Conservation (phyloP, 768 basidiomycete genomes). For the Lyophyllum decastes region DNA sequence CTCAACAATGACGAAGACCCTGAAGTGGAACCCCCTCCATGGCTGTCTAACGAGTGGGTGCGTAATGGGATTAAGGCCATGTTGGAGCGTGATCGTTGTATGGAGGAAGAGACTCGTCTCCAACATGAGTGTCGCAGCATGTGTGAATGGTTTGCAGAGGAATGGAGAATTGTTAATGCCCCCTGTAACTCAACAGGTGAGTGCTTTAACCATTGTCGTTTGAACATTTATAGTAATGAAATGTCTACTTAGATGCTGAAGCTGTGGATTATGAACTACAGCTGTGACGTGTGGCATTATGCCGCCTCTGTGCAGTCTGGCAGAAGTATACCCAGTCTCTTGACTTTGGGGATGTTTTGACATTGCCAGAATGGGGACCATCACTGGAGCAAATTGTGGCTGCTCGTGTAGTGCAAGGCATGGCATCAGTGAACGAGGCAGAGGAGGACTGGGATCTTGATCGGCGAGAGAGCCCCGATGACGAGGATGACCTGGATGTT, state of each 20-base stretch:
- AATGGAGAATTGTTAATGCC: neutral
- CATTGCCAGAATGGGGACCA: neutral
- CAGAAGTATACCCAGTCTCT: neutral
- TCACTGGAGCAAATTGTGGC: neutral
- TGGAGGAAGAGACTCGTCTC: neutral
- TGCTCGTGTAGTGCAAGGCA: neutral
- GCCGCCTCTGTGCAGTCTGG: conserved; percentile 1
- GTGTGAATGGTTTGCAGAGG: neutral
- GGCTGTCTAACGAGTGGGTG: neutral
- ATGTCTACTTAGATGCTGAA: neutral
- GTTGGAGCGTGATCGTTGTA: neutral
- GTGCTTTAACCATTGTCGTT: neutral
- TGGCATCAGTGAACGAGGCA: neutral
- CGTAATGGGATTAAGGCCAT: neutral
- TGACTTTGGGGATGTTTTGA: neutral
- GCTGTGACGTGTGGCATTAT: neutral
- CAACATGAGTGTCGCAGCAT: neutral
- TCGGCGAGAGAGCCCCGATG: too few species aligned
- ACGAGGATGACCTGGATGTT: too few species aligned
- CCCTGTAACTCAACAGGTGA: neutral
- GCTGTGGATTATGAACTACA: neutral
- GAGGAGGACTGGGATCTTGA: neutral
- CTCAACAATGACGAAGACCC: conserved; percentile 19
- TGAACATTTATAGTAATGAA: neutral
- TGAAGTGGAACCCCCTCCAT: neutral